Base-by-base conservation (phyloP, 2,329 filamentous ascomycete genomes). In the Pyrenophora seminiperda region DNA sequence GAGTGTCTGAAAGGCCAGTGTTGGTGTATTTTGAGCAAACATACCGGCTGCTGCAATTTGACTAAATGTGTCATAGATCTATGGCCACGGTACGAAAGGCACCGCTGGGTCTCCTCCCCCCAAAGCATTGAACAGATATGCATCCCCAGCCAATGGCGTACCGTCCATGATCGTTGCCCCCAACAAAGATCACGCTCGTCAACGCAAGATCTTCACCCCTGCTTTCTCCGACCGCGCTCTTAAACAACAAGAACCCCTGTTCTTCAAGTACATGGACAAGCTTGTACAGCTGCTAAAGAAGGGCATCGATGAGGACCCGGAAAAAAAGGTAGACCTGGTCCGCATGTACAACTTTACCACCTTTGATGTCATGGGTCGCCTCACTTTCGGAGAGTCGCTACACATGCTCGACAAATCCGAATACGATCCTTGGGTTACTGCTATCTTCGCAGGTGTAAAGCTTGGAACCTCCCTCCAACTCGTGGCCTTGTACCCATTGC, bases 221-320 rank as follows among this genome's bases (percentile, higher is more conserved):
- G 73, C 74, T 2, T 78, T 78, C 54, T 75, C 73, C 1, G 70
- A 76, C 37, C 68, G 70, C 19, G 73, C 74, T 2, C 56, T 78
- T 18, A 72, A 71, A 36, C 63, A 71, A 38, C 75, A 77, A 55
- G 72, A 75, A 47, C 65, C 70, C 2, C 61, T 76, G 41, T 64
- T 81, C 48, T 53, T 72, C 38, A 60, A 61, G 5, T 78, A 79
- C 49, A 67, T 73, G 9, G 65, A 75, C 40, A 59, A 75, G 11
- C 64, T 80, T 3, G 63, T 79, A 4, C n/a, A 56, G 0, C 67
- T 68, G 7, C 52, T 80, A 6, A 65, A 53, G 47, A 70, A 69
- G 53, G 58, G 68, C 22, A 48, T 62, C 9, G 31, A 64, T 10
- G 47, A 58, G 46, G 11, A 41, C 18, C 63, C 69, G 9, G 61